These are phyloP conservation scores for Leccinum ochraceum DNA, from an alignment of 768 basidiomycete genomes.

Conservation along the genomic window DNA sequence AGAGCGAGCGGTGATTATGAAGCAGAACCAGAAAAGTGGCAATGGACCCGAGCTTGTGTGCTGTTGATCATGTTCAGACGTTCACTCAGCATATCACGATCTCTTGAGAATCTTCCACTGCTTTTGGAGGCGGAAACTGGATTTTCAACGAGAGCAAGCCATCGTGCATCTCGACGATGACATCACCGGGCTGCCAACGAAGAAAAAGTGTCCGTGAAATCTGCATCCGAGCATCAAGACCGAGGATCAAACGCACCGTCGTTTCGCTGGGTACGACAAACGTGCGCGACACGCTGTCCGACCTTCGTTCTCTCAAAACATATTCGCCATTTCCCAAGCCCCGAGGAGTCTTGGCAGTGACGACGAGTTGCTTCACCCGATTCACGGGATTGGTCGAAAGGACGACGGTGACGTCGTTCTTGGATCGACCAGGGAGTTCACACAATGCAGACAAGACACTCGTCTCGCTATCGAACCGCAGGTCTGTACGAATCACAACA, in stretches of 20 bases:
- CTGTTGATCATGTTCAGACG: too few relatives aligned
- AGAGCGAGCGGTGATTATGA: too few relatives aligned
- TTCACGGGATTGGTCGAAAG: slow-evolving; percentile 64
- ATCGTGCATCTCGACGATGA: slow-evolving; percentile 56
- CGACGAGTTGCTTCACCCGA: slow-evolving; percentile 59
- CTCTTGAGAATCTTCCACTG: slow-evolving; percentile 44
- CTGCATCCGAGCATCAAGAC: not conserved
- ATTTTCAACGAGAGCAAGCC: slow-evolving; percentile 62
- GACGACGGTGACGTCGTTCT: slow-evolving; percentile 55
- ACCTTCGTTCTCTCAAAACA: slow-evolving; percentile 56
- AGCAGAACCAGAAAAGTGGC: too few relatives aligned
- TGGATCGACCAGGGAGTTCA: slow-evolving; percentile 70
- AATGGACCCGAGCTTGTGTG: too few relatives aligned
- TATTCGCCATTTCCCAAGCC: slow-evolving; percentile 43
- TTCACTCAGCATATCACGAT: slow-evolving; percentile 49
- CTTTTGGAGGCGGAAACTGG: slow-evolving; percentile 46
- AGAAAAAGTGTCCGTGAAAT: slow-evolving; percentile 4
- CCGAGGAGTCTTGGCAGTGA: slow-evolving; percentile 48
- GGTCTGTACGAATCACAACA: slow-evolving; percentile 60
- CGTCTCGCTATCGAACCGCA: slow-evolving; percentile 54
- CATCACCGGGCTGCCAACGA: slow-evolving; percentile 47
- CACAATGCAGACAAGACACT: slow-evolving; percentile 58
- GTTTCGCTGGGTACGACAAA: slow-evolving; percentile 57
- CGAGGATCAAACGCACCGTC: slow-evolving; percentile 45
- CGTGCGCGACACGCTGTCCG: slow-evolving; percentile 49